Evolutionary conservation across 305 asterid genomes (phyloP).

Genomic region (Fraxinus albicans): DNA sequence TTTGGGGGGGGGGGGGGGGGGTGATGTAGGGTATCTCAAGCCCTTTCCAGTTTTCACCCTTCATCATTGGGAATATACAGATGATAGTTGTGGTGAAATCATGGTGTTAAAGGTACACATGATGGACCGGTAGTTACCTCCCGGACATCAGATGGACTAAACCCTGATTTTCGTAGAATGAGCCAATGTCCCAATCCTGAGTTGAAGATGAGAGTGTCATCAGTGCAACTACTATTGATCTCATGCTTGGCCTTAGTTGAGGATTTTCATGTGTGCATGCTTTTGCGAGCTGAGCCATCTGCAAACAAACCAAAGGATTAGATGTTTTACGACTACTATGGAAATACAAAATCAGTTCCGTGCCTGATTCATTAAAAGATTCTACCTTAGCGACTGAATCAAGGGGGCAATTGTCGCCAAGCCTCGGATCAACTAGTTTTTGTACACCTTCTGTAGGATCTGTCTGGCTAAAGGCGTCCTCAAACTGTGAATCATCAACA

Average conservation of each 20-base stretch:
- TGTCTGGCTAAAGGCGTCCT: slow-evolving; percentile 50
- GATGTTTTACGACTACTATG: not conserved
- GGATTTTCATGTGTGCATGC: slow-evolving; percentile 83
- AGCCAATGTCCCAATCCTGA: slow-evolving; percentile 80
- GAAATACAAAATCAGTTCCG: not conserved
- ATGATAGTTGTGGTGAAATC: not conserved
- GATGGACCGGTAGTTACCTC: slow-evolving; percentile 26
- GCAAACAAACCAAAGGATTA: slow-evolving; percentile 8
- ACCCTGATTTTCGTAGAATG: slow-evolving; percentile 67
- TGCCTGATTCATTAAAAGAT: not conserved
- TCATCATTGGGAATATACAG: slow-evolving; percentile 8
- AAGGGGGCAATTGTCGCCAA: slow-evolving; percentile 54
- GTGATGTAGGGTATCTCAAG: not conserved
- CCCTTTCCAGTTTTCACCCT: not conserved
- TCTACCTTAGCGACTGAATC: slow-evolving; percentile 73
- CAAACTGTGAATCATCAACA: slow-evolving; percentile 51
- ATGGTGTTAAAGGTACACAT: not conserved
- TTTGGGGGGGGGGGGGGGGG: not conserved
- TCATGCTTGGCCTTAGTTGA: slow-evolving; percentile 80
- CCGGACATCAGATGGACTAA: slow-evolving; percentile 64
- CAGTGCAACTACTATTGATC: slow-evolving; percentile 79
- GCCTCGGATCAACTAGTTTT: slow-evolving; percentile 70
- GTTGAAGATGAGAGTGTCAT: slow-evolving; percentile 80
- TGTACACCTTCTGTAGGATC: slow-evolving; percentile 49
- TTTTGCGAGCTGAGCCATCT: slow-evolving; percentile 83